Evolutionary conservation across 495 filamentous ascomycete species (phyloP).

Genomic region (Tuber borchii): DNA sequence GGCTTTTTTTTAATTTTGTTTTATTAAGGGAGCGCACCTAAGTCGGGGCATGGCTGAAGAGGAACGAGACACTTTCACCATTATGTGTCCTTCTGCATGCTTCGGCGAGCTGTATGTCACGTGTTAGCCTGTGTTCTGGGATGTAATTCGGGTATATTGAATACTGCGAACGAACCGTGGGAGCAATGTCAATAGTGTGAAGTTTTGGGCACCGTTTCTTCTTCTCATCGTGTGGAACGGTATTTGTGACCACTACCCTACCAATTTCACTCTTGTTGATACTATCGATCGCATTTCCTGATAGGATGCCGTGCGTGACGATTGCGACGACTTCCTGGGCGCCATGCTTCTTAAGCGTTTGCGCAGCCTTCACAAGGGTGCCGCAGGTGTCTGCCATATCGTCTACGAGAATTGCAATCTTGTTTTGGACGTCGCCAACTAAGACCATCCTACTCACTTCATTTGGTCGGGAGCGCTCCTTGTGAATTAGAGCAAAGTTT

Average conservation of each 20-base stretch:
- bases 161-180: constrained; percentile 54
- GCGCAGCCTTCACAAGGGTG: constrained; percentile 85
- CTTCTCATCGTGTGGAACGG: constrained; percentile 84
- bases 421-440: constrained; percentile 64
- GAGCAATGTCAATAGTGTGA: constrained; percentile 86
- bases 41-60: constrained; percentile 82
- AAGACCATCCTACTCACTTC: constrained; percentile 96
- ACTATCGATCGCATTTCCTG: constrained; percentile 82
- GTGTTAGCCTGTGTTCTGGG: neutral
- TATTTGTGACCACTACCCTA: constrained; percentile 89
- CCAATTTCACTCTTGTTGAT: constrained; percentile 74
- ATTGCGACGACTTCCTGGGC: constrained; percentile 85
- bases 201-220: constrained; percentile 69
- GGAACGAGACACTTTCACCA: constrained; percentile 83
- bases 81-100: constrained; percentile 90
- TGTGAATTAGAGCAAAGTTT: constrained; percentile 97
- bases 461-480: constrained; percentile 90
- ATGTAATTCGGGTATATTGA: neutral
- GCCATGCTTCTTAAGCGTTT: constrained; percentile 82
- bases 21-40: constrained; percentile 24
- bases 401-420: constrained; percentile 54
- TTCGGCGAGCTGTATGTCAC: constrained; percentile 46
- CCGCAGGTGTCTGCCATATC: constrained; percentile 96
- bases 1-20: neutral
- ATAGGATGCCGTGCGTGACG: constrained; percentile 92